A percentile compares a stretch with the other conserved stretches of the same genome.
These are phyloP conservation scores for Streptanthus diversifolius DNA, from an alignment of 345 rosid genomes.

Conservation along the genomic window DNA sequence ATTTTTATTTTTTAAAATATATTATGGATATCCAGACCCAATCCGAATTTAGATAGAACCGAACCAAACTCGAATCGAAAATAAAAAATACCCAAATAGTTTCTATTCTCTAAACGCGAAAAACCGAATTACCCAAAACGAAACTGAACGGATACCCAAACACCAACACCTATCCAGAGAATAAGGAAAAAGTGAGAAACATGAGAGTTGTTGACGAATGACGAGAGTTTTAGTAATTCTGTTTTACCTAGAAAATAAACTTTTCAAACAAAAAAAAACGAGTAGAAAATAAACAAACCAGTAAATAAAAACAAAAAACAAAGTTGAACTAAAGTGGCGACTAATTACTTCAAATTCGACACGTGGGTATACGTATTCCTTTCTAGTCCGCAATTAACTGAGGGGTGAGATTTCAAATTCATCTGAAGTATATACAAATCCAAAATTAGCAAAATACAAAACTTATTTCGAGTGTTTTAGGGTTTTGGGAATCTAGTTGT, in stretches of 20 bases:
- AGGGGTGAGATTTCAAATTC: constrained; percentile 30
- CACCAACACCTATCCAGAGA: too few relatives aligned
- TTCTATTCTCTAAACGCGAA: too few relatives aligned
- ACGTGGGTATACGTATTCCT: constrained; percentile 30
- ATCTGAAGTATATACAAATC: constrained; percentile 21
- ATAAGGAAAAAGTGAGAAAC: neutral
- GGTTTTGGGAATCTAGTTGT: constrained; percentile 3
- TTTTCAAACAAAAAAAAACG: neutral
- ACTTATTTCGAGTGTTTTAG: constrained; percentile 4
- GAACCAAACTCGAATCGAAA: too few relatives aligned
- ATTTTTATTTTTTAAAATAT: too few relatives aligned
- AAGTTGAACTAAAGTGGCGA: neutral
- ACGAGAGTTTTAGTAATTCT: neutral
- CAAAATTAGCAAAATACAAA: constrained; percentile 30
- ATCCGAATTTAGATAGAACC: too few relatives aligned
- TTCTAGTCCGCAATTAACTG: constrained; percentile 34
- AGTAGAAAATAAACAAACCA: neutral
- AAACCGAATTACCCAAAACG: too few relatives aligned
- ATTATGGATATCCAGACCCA: too few relatives aligned
- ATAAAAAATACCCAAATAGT: too few relatives aligned
- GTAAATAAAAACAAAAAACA: neutral
- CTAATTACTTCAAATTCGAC: constrained; percentile 14
- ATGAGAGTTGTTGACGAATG: neutral
- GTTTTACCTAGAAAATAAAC: neutral
- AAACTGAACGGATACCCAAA: too few relatives aligned